These are phyloP conservation scores for Globisporangium carolinianum DNA, from an alignment of 352 stramenopile genomes.

Conservation along the genomic window DNA sequence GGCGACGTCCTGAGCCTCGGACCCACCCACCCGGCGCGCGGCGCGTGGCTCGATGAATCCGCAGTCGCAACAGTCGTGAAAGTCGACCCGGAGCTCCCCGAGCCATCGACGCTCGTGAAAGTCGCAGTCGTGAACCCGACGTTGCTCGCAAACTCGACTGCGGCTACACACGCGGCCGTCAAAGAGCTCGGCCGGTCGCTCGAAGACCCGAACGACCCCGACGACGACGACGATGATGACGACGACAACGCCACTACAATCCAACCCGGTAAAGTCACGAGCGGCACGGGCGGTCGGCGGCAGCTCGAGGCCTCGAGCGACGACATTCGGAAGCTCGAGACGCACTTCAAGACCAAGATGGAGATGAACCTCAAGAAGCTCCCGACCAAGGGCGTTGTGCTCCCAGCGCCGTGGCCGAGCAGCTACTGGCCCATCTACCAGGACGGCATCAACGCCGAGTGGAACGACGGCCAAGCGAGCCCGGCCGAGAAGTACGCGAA, in stretches of 20 bases:
- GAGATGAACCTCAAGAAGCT: slow-evolving; percentile 13
- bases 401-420: slow-evolving; percentile 23
- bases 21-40: slow-evolving; percentile 6
- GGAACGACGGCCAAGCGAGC: slow-evolving; percentile 2
- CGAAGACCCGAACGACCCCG: slow-evolving; percentile 5
- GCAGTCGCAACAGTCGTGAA: slow-evolving; percentile 1
- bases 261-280: slow-evolving; percentile 2
- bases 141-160: slow-evolving; percentile 3
- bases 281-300: neutral
- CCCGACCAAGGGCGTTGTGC: slow-evolving; percentile 2
- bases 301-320: slow-evolving; percentile 5
- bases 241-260: neutral
- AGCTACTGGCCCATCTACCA: slow-evolving; percentile 58
- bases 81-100: slow-evolving; percentile 10
- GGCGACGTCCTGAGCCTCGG: slow-evolving; percentile 7
- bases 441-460: slow-evolving; percentile 31
- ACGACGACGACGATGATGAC: slow-evolving; percentile 3
- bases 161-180: neutral
- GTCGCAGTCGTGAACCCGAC: slow-evolving; percentile 2
- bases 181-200: slow-evolving; percentile 4
- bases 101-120: neutral
- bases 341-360: slow-evolving; percentile 16
- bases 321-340: slow-evolving; percentile 7
- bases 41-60: neutral
- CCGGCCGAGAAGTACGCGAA: slow-evolving; percentile 19